These are phyloP conservation scores for Anisodus tanguticus DNA, from an alignment of 257 asterid species.

Conservation along the genomic window DNA sequence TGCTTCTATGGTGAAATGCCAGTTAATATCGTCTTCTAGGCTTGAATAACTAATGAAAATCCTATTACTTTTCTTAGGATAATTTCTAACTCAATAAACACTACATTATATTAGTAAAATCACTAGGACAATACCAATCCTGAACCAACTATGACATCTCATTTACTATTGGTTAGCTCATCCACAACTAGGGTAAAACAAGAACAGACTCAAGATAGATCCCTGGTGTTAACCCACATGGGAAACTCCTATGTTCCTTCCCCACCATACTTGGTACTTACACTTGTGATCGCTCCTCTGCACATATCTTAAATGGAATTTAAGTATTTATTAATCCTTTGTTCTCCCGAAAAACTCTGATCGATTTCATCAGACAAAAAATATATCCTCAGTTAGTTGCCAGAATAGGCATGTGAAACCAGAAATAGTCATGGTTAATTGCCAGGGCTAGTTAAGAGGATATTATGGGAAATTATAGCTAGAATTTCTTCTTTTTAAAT, in stretches of 20 bases:
- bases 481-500: not conserved
- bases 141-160: conserved; percentile 17
- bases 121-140: not conserved
- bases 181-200: conserved; percentile 15
- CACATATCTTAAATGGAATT: not conserved
- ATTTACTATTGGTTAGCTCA: not conserved
- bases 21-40: not conserved
- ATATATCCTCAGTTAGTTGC: not conserved
- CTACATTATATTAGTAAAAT: not conserved
- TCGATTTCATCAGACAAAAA: not conserved
- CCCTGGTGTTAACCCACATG: not conserved
- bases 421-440: not conserved
- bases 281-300: not conserved
- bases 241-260: conserved; percentile 3
- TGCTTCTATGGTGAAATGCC: not conserved
- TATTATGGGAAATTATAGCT: not conserved
- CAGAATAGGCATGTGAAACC: no score
- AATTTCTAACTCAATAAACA: not conserved
- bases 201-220: not conserved
- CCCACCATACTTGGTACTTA: not conserved
- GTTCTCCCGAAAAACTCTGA: not conserved
- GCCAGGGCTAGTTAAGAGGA: not conserved
- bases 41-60: not conserved
- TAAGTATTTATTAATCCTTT: conserved; percentile 10
- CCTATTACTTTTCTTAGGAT: not conserved